Percentiles rank a stretch among this genome's conserved stretches.
Evolutionary conservation across 2,329 filamentous ascomycete genomes (phyloP).

Genomic region (Aspergillus hiratsukae): DNA sequence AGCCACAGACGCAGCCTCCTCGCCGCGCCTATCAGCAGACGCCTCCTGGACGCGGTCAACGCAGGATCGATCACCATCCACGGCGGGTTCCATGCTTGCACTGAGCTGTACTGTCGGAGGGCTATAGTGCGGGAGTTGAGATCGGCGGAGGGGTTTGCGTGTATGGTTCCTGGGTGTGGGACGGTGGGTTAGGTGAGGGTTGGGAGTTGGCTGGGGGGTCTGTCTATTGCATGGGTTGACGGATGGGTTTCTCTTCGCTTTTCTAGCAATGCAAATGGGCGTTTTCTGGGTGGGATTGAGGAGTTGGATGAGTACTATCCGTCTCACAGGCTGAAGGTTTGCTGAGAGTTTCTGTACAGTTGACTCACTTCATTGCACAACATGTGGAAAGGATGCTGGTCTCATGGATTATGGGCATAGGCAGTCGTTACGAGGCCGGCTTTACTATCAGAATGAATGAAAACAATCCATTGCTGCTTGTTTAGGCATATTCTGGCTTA

Average conservation of each 20-base stretch:
- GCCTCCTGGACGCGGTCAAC: neutral
- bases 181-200: conserved; percentile 3
- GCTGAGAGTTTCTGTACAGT: neutral
- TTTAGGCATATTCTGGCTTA: neutral
- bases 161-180: conserved; percentile 18
- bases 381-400: neutral
- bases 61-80: neutral
- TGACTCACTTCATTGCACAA: neutral
- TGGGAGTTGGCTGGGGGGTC: neutral
- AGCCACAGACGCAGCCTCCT: neutral
- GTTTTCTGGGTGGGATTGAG: neutral
- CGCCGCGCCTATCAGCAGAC: neutral
- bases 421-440: neutral
- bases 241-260: neutral
- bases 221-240: conserved; percentile 1
- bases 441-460: neutral
- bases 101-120: conserved; percentile 14
- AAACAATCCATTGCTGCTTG: neutral
- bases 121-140: conserved; percentile 1
- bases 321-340: neutral
- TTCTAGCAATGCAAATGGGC: neutral
- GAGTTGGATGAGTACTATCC: neutral
- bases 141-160: conserved; percentile 13
- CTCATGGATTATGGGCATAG: neutral
- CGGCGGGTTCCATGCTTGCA: conserved; percentile 13